Evolutionary conservation across 1,284 basidiomycete genomes (phyloP).

Genomic region (Veloboletus limbatus): DNA sequence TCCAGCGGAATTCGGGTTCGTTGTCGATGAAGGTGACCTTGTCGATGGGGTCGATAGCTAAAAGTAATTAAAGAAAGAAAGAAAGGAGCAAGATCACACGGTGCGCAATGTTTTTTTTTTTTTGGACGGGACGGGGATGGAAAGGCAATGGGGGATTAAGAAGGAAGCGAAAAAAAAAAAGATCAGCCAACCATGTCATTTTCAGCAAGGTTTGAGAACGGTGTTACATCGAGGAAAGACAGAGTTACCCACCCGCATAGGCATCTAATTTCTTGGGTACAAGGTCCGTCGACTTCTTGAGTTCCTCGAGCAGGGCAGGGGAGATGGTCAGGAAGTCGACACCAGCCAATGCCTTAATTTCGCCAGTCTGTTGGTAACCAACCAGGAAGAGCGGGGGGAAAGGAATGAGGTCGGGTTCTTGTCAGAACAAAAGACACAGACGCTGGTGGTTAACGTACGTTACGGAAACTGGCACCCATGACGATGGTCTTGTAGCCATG

Average conservation of each 20-base stretch:
- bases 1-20: conserved; percentile 95
- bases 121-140: not conserved
- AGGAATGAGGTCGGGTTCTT: conserved; percentile 15
- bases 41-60: conserved; percentile 56
- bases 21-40: conserved; percentile 91
- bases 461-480: conserved; percentile 99
- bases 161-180: not conserved
- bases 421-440: conserved; percentile 3
- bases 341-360: conserved; percentile 94
- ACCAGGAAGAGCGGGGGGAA: conserved; percentile 13
- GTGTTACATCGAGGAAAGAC: not conserved
- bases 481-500: conserved; percentile 98
- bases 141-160: not conserved
- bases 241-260: conserved; percentile 49
- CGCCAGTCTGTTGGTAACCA: conserved; percentile 60
- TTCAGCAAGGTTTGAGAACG: conserved; percentile 8
- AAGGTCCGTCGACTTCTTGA: conserved; percentile 75
- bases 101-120: no score
- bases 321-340: conserved; percentile 97
- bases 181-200: conserved; percentile 3
- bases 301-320: conserved; percentile 87
- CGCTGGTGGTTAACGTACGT: conserved; percentile 52
- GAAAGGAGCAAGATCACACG: no score
- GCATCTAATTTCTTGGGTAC: conserved; percentile 87
- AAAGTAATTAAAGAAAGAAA: not conserved